phyloP scores from a whole-genome alignment of 1,139 yeast genomes.

The Geotrichum carabidarum region DNA sequence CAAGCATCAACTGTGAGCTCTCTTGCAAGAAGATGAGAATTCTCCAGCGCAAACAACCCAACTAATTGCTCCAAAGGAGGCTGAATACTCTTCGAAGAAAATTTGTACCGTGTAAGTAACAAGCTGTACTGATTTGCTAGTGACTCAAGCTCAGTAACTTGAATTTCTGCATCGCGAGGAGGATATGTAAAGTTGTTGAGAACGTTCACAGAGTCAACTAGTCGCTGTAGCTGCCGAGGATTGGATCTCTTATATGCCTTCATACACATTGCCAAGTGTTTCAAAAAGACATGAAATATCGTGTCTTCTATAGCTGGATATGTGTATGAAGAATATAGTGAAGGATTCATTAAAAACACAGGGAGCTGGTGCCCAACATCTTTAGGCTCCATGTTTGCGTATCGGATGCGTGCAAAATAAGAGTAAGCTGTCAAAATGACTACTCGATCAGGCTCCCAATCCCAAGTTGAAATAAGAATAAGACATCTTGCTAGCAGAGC shows the following conservation, averaged over 20 bases:
- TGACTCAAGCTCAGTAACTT: conserved; percentile 14
- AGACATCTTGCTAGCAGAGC: conserved; percentile 15
- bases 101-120: conserved; percentile 12
- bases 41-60: conserved; percentile 9
- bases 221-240: conserved; percentile 8
- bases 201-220: conserved; percentile 16
- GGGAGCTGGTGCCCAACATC: conserved; percentile 13
- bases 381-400: conserved; percentile 17
- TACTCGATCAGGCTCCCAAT: conserved; percentile 16
- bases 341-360: neutral
- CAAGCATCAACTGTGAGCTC: conserved; percentile 15
- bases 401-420: conserved; percentile 13
- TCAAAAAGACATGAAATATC: conserved; percentile 13
- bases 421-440: conserved; percentile 8
- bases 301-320: conserved; percentile 9
- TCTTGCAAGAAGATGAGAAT: conserved; percentile 17
- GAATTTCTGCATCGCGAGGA: conserved; percentile 14
- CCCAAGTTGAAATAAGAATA: conserved; percentile 10
- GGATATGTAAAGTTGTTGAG: conserved; percentile 15
- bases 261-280: conserved; percentile 7
- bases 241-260: conserved; percentile 4
- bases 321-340: neutral
- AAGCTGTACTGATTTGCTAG: conserved; percentile 18
- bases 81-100: conserved; percentile 13
- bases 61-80: conserved; percentile 18